Evolutionary conservation across 192 early-diverging fungal species (phyloP).

Genomic region (Coemansia sp.): DNA sequence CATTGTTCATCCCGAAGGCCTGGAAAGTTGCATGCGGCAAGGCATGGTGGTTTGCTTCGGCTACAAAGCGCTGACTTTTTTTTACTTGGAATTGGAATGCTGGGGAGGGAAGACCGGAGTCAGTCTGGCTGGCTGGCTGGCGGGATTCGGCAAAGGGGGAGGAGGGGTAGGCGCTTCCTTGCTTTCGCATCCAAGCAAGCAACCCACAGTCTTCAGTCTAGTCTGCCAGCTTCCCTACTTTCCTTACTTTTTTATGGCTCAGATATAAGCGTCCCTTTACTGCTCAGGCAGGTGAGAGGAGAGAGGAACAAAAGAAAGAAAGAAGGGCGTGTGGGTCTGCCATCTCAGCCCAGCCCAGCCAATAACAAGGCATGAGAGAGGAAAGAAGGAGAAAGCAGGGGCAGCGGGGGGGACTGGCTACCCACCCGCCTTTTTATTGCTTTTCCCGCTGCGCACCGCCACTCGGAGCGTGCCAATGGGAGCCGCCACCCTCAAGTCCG

Average conservation of each 20-base stretch:
- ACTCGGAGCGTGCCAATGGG: constrained; percentile 51
- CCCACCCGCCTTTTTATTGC: not conserved
- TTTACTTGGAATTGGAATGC: no score
- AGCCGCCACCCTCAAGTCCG: constrained; percentile 40
- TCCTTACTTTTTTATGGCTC: no score
- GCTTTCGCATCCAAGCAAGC: no score
- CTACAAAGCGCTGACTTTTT: constrained; percentile 1
- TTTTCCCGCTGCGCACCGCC: constrained; percentile 18
- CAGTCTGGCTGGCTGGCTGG: no score
- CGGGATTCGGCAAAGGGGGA: no score
- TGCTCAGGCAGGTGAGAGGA: no score
- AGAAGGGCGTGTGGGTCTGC: no score
- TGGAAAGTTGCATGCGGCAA: not conserved
- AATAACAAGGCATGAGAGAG: not conserved
- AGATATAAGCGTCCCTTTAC: no score
- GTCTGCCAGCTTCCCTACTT: no score
- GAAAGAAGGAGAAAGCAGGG: not conserved
- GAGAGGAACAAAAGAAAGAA: not conserved
- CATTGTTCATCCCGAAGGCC: constrained; percentile 6
- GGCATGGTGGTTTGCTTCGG: not conserved
- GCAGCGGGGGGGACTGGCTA: not conserved
- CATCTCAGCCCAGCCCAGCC: not conserved
- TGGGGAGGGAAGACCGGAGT: no score
- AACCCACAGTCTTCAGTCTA: no score
- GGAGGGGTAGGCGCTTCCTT: no score